Evolutionary conservation across 2,329 filamentous ascomycete species (phyloP).

Genomic region (Sporothrix protearum): DNA sequence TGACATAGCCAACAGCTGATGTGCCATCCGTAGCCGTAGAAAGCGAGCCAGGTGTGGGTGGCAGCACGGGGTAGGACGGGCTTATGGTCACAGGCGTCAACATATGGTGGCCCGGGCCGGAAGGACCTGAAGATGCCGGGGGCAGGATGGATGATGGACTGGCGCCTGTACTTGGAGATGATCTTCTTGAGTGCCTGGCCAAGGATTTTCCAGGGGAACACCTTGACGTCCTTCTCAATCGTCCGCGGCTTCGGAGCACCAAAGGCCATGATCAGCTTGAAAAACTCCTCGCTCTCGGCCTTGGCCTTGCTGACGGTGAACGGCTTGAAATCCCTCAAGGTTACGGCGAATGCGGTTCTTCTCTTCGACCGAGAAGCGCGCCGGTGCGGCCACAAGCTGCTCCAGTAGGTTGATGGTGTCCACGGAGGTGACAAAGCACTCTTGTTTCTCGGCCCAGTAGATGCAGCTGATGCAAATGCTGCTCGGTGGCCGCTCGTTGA

Average conservation of each 20-base stretch:
- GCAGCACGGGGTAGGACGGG: slow-evolving; percentile 43
- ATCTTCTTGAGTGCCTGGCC: slow-evolving; percentile 91
- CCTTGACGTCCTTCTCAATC: slow-evolving; percentile 99
- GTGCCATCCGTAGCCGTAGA: slow-evolving; percentile 38
- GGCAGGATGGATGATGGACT: slow-evolving; percentile 42
- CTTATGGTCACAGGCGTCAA: slow-evolving; percentile 40
- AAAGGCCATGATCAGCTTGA: slow-evolving; percentile 98
- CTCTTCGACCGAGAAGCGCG: slow-evolving; percentile 90
- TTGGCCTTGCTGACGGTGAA: slow-evolving; percentile 92
- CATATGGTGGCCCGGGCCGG: slow-evolving; percentile 38
- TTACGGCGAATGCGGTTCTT: slow-evolving; percentile 98
- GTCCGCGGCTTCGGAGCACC: slow-evolving; percentile 92
- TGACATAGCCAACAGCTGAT: slow-evolving; percentile 40
- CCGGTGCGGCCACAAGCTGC: slow-evolving; percentile 70
- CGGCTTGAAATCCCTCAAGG: slow-evolving; percentile 89
- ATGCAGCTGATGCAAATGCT: slow-evolving; percentile 97
- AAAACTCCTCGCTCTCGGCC: slow-evolving; percentile 90
- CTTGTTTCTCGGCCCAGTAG: slow-evolving; percentile 86
- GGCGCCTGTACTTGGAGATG: slow-evolving; percentile 85
- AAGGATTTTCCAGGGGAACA: slow-evolving; percentile 94
- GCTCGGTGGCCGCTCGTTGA: slow-evolving; percentile 74
- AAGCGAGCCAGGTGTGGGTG: slow-evolving; percentile 44
- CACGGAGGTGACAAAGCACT: slow-evolving; percentile 92
- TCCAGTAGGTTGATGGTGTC: slow-evolving; percentile 96
- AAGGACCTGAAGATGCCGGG: slow-evolving; percentile 25